Evolutionary conservation across 2,329 filamentous ascomycete species (phyloP).

Genomic region (Cladophialophora chaetospira): DNA sequence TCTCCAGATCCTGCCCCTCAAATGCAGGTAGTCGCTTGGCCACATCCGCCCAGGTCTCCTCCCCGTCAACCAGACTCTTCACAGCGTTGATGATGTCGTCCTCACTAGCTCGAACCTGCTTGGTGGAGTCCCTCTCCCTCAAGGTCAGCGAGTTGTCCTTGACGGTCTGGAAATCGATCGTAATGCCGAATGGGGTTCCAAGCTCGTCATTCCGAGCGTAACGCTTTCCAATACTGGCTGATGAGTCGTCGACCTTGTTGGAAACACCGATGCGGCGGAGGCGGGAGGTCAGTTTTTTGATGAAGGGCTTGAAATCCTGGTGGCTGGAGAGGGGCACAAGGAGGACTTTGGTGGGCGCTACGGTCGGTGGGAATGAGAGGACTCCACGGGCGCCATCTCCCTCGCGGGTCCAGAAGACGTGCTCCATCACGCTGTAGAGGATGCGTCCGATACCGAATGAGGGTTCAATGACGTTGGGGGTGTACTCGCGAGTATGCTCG

Average conservation of each 20-base stretch:
- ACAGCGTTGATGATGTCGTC: conserved; percentile 78
- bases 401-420: conserved; percentile 89
- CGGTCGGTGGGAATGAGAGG: conserved; percentile 71
- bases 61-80: conserved; percentile 62
- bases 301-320: conserved; percentile 74
- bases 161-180: conserved; percentile 92
- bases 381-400: conserved; percentile 83
- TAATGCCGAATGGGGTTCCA: conserved; percentile 90
- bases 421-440: conserved; percentile 88
- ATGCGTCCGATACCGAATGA: conserved; percentile 97
- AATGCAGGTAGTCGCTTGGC: conserved; percentile 79
- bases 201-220: conserved; percentile 95
- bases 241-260: conserved; percentile 85
- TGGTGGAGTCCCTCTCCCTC: conserved; percentile 85
- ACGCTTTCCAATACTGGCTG: conserved; percentile 89
- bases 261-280: conserved; percentile 77
- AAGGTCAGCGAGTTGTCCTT: conserved; percentile 85
- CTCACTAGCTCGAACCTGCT: conserved; percentile 82
- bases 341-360: conserved; percentile 94
- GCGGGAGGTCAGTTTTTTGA: conserved; percentile 71
- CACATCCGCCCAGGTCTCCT: conserved; percentile 70
- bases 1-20: conserved; percentile 68
- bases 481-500: conserved; percentile 87
- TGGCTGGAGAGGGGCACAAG: conserved; percentile 86
- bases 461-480: conserved; percentile 93